Percentiles rank a stretch among this genome's conserved stretches.
Evolutionary conservation across 805 yeast genomes (phyloP).

Genomic region (Kluyveromyces nonfermentans): DNA sequence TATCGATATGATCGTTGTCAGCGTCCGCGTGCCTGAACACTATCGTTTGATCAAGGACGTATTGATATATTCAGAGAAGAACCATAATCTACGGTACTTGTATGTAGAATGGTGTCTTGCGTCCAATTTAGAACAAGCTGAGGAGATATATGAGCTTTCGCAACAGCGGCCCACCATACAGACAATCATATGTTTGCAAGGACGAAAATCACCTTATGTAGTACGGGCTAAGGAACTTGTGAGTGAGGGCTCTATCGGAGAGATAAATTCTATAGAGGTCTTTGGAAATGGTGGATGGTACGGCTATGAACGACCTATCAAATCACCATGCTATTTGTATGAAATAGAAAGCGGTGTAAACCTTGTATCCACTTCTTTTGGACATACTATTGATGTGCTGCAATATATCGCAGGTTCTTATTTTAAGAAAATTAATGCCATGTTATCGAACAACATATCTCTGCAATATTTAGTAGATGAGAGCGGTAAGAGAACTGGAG

Average conservation of each 20-base stretch:
- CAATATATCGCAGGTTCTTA: slow-evolving; percentile 26
- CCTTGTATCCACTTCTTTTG: slow-evolving; percentile 23
- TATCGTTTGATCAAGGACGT: slow-evolving; percentile 13
- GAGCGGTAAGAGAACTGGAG: slow-evolving; percentile 15
- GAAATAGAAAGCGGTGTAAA: slow-evolving; percentile 23
- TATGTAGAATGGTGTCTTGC: slow-evolving; percentile 26
- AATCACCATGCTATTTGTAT: slow-evolving; percentile 20
- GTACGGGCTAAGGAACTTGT: slow-evolving; percentile 25
- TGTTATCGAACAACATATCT: slow-evolving; percentile 25
- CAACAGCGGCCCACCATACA: slow-evolving; percentile 18
- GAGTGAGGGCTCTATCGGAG: slow-evolving; percentile 23
- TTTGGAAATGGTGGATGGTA: slow-evolving; percentile 28
- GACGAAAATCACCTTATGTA: slow-evolving; percentile 25
- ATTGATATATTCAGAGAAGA: slow-evolving; percentile 14
- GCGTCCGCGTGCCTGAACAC: slow-evolving; percentile 17
- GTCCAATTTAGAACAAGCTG: slow-evolving; percentile 18
- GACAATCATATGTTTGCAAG: slow-evolving; percentile 24
- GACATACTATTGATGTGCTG: slow-evolving; percentile 24
- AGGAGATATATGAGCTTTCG: slow-evolving; percentile 19
- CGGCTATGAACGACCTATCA: slow-evolving; percentile 23
- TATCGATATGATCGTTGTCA: slow-evolving; percentile 22
- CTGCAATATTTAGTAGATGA: slow-evolving; percentile 22
- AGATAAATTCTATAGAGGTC: slow-evolving; percentile 24
- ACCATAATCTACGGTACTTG: slow-evolving; percentile 18
- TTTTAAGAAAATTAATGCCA: slow-evolving; percentile 20